Percentiles rank a stretch among this genome's conserved stretches.
Evolutionary conservation across 1,139 yeast genomes (phyloP).

Genomic region (Spathaspora sp.): DNA sequence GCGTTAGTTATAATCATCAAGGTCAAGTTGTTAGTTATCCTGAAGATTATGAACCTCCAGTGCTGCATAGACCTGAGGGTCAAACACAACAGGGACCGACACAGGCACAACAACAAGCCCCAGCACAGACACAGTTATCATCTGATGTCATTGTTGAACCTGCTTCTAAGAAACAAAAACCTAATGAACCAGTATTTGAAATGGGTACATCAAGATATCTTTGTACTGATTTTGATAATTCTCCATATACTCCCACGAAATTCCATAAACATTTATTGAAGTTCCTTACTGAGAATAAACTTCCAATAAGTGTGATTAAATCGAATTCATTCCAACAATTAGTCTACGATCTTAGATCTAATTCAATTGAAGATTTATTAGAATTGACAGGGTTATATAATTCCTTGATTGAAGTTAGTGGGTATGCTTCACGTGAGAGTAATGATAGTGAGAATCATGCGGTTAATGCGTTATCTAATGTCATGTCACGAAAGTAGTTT

Average conservation of each 20-base stretch:
- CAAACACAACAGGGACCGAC: background rate
- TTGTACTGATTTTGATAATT: constrained; percentile 39
- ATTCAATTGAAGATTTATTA: constrained; percentile 44
- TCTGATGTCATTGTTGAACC: background rate
- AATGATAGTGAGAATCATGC: constrained; percentile 2
- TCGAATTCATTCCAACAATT: constrained; percentile 55
- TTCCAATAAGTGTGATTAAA: constrained; percentile 47
- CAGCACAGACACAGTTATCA: background rate
- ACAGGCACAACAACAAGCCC: background rate
- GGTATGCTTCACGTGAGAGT: constrained; percentile 20
- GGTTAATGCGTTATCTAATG: constrained; percentile 4
- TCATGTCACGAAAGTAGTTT: constrained; percentile 3
- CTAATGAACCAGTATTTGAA: background rate
- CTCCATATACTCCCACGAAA: constrained; percentile 45
- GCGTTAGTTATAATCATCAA: constrained; percentile 30
- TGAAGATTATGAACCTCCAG: constrained; percentile 5
- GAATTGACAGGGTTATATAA: constrained; percentile 48
- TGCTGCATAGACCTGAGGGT: background rate
- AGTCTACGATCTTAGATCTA: constrained; percentile 49
- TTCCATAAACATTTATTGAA: constrained; percentile 53
- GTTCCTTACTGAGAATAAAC: constrained; percentile 52
- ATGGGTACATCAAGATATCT: constrained; percentile 17
- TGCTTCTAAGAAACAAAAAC: background rate
- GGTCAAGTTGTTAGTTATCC: constrained; percentile 26
- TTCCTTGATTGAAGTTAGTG: constrained; percentile 47